Conservation (phyloP, 257 asterid genomes). For the Lycium ferocissimum region DNA sequence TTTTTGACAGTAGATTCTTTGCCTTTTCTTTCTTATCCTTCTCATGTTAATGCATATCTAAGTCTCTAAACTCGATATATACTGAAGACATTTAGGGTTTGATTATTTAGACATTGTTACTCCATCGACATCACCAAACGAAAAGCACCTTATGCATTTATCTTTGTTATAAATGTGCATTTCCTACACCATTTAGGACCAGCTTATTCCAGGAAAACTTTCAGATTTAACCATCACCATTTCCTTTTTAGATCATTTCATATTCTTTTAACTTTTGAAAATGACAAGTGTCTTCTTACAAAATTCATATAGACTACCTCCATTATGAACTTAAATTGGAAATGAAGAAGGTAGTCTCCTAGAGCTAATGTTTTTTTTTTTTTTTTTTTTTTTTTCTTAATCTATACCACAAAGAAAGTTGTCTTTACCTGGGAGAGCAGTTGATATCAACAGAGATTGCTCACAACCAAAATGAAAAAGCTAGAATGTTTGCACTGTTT, state of each 20-base stretch:
- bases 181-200: background rate
- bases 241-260: background rate
- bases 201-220: background rate
- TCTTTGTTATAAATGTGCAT: background rate
- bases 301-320: background rate
- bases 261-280: background rate
- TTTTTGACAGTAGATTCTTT: background rate
- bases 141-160: background rate
- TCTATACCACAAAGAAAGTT: background rate
- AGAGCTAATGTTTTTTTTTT: background rate
- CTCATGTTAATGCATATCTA: background rate
- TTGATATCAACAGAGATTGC: background rate
- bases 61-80: background rate
- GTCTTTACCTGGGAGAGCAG: background rate
- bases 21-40: background rate
- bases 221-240: background rate
- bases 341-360: background rate
- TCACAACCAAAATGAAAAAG: constrained; percentile 1
- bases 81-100: background rate
- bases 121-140: background rate
- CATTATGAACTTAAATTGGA: background rate
- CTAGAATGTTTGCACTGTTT: background rate
- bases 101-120: background rate
- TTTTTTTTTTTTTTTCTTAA: background rate
- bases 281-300: background rate